Base-by-base conservation (phyloP, 257 asterid genomes). In the Penstemon davidsonii region DNA sequence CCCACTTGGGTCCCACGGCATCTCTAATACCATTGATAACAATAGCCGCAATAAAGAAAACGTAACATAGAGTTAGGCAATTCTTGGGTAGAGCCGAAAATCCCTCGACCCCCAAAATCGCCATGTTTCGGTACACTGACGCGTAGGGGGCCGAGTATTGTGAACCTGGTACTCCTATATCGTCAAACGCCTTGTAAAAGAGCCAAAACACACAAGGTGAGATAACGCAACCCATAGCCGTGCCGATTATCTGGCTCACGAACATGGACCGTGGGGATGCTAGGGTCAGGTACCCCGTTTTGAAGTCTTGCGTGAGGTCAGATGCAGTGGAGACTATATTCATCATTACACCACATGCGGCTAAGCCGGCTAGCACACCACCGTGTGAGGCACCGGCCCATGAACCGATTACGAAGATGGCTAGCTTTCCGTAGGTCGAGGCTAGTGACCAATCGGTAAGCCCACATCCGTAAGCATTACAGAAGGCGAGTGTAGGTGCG, bases 261-360 rank as follows among this genome's bases (percentile, higher is more conserved):
- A 91, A 88, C 97, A 91, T 91, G 69, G 97, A 86, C 69, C 97
- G 75, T 0, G 97, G 97, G 46, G 97, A 91, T 0, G 97, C 95
- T 2, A 91, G 78, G 60, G 97, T 91, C 92, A 88, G 69, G 68
- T 91, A 91, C 46, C 97, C 97, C 4, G 97, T 88, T 75, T 86
- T 91, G 70, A 91, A 91, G 62, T 89, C 98, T 79, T 89, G 98
- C 4, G 82, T 83, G 45, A 91, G 87, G 86, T 91, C 98, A 0
- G 98, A 91, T 58, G 98, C 98, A 3, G 98, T 91, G 3, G 98
- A 73, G 38, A 89, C 98, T 0, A 91, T 91, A 68, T 91, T 91
- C 98, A 91, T 91, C 98, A 91, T 89, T 64, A 91, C 98, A 1
- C 98, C 98, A 69, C 96, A 91, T 0, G 98, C 96, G 2, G 96